Percentiles rank a stretch among this genome's conserved stretches.
phyloP scores from a whole-genome alignment of 2,329 filamentous ascomycete genomes.

The Aureobasidium subglaciale region DNA sequence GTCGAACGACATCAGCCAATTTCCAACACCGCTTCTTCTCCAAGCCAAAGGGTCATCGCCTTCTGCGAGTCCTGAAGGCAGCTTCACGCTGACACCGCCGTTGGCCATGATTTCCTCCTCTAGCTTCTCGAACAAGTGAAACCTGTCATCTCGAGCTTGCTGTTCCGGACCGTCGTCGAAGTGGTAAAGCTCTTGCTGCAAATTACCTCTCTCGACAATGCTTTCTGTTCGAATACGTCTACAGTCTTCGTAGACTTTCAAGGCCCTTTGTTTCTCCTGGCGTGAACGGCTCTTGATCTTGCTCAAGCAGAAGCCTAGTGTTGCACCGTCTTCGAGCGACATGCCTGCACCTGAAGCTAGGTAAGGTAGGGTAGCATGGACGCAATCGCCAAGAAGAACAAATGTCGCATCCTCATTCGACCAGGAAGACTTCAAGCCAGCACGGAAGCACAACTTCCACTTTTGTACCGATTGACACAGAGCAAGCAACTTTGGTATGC shows the following conservation, averaged over 20 bases:
- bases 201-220: conserved; percentile 53
- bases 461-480: conserved; percentile 54
- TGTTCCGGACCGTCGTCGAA: conserved; percentile 53
- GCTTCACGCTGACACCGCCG: not conserved
- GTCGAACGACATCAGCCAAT: conserved; percentile 14
- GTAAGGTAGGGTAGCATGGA: conserved; percentile 59
- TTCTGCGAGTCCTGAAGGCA: not conserved
- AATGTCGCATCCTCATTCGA: conserved; percentile 49
- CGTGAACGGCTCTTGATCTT: conserved; percentile 37
- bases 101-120: not conserved
- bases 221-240: conserved; percentile 52
- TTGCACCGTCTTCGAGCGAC: conserved; percentile 54
- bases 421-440: conserved; percentile 49
- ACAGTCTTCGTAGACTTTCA: conserved; percentile 50
- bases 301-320: conserved; percentile 49
- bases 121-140: not conserved
- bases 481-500: conserved; percentile 44
- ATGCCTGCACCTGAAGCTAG: conserved; percentile 52
- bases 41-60: conserved; percentile 12
- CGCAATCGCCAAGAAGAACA: conserved; percentile 56
- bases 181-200: conserved; percentile 57
- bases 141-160: conserved; percentile 22
- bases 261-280: conserved; percentile 31
- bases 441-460: conserved; percentile 54
- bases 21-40: conserved; percentile 13